phyloP scores from a whole-genome alignment of 495 filamentous ascomycete genomes.

The Pyrenopolyporus hunteri region DNA sequence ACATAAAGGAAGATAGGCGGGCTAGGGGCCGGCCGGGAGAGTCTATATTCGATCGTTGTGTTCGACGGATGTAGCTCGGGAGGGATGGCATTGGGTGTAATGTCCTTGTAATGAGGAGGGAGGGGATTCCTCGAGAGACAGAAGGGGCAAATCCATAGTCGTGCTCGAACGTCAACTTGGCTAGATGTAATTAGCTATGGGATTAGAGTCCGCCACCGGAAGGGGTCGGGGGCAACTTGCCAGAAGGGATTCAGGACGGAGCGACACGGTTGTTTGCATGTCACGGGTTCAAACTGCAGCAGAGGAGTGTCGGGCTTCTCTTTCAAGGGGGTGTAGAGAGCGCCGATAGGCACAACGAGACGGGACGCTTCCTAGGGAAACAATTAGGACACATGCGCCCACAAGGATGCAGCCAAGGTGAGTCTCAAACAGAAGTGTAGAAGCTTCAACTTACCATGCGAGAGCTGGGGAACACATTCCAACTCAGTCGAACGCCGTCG shows the following conservation, averaged over 20 bases:
- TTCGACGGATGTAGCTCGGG: constrained; percentile 92
- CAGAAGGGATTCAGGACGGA: constrained; percentile 97
- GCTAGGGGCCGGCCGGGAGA: constrained; percentile 89
- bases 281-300: constrained; percentile 95
- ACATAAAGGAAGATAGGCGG: constrained; percentile 98
- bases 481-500: constrained; percentile 95
- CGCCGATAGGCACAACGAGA: constrained; percentile 95
- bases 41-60: constrained; percentile 96
- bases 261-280: constrained; percentile 94
- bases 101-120: constrained; percentile 98
- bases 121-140: constrained; percentile 94
- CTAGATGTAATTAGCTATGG: constrained; percentile 54
- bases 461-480: constrained; percentile 99
- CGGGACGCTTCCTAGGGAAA: constrained; percentile 84
- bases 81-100: constrained; percentile 91
- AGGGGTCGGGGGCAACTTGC: constrained; percentile 54
- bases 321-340: constrained; percentile 94
- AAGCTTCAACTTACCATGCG: constrained; percentile 74
- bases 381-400: constrained; percentile 27
- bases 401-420: constrained; percentile 29
- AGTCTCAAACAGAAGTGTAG: constrained; percentile 15
- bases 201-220: background rate
- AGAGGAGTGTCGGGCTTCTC: constrained; percentile 89
- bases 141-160: constrained; percentile 98
- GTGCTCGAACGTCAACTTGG: constrained; percentile 92